Base-by-base conservation (phyloP, 768 basidiomycete genomes). In the Mycena maculata region DNA sequence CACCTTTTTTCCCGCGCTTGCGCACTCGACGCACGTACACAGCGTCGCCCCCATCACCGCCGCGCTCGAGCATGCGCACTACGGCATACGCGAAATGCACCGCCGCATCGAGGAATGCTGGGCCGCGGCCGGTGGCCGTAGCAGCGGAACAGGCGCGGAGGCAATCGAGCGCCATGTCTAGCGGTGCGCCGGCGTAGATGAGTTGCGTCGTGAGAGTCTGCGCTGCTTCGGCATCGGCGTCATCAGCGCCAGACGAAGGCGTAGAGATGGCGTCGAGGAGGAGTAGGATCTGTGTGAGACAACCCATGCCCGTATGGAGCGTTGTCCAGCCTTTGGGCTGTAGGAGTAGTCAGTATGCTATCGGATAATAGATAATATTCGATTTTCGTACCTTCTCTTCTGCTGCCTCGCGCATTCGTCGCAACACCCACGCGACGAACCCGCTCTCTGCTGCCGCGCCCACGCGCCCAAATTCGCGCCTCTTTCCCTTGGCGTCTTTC, bases 291-390 rank as follows among this genome's bases (percentile, higher is more conserved):
- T 98, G 96, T 22, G 95, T 96, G 71, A 99, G 87, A 76, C 95
- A 97, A 74, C 97, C 94, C 74, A 98, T 88, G 33, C 95, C 95
- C 33, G 95, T 94, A 78, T 98, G 95, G 28, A 99, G 83, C 75
- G 98, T 96, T 28, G 89, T 93, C 95, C 96, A 99, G 65, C 88
- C 83, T 75, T 96, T 96, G 31, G 97, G 97, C 95, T 98, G 72
- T 49, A 56, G 47, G 61, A 27, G 47, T 22, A 28, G 53, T 36
- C 63, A 63, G 27, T 13, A 52, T 50, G 23, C 27, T 54, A 52
- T 70, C 70, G 61, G 52, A 60, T 4, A 20, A 38, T 7, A 23
- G 47, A 41, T 49, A n/a, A n/a, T n/a, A n/a, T n/a, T n/a, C 48
- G 15, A 50, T 56, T 16, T 18, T 70, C 83, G 52, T 70, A 95